Evolutionary conservation across 2,329 filamentous ascomycete genomes (phyloP).

Genomic region (Colletotrichum sp.): DNA sequence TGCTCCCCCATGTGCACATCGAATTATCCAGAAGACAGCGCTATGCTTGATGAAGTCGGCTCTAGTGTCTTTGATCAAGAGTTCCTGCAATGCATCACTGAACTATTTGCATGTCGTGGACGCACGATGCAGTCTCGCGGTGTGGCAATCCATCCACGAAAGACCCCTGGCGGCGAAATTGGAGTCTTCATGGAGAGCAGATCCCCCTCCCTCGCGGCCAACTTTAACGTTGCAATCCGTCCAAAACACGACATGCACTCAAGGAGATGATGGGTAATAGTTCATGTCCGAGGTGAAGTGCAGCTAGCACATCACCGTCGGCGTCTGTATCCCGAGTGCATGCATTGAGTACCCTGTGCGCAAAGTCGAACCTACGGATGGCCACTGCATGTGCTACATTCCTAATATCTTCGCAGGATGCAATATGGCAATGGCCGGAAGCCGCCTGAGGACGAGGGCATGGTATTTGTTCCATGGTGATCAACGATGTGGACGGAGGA

Average conservation of each 20-base stretch:
- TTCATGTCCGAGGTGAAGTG: not conserved
- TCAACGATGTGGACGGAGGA: too few relatives aligned
- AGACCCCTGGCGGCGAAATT: too few relatives aligned
- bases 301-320: not conserved
- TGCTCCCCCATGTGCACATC: not conserved
- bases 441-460: fast-evolving
- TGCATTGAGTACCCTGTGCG: not conserved
- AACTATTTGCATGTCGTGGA: not conserved
- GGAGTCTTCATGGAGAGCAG: not conserved
- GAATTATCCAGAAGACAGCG: fast-evolving
- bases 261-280: not conserved
- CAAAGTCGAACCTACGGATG: fast-evolving
- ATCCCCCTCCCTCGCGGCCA: not conserved
- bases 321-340: not conserved
- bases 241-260: not conserved
- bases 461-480: fast-evolving
- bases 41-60: not conserved
- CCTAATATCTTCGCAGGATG: fast-evolving
- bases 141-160: not conserved
- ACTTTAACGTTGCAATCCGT: fast-evolving
- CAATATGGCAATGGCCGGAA: too few relatives aligned
- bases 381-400: not conserved
- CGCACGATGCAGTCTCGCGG: too few relatives aligned
- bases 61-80: not conserved
- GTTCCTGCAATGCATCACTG: not conserved